These are phyloP conservation scores for Talaromyces sp. DNA, from an alignment of 2,329 filamentous ascomycete species.

Conservation along the genomic window DNA sequence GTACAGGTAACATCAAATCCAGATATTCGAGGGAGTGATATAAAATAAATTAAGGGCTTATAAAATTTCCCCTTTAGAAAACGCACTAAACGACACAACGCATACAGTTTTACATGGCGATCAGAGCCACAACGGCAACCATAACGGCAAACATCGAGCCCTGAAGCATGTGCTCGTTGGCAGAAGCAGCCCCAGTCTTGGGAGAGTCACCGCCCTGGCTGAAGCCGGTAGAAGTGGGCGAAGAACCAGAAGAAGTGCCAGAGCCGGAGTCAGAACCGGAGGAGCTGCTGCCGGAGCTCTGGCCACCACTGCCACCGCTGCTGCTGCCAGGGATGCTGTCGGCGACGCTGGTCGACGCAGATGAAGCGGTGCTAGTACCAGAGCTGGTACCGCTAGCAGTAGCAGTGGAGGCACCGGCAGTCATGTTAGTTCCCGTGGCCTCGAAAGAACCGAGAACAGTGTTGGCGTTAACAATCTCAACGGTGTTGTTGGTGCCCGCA, in stretches of 20 bases:
- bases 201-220: conserved; percentile 20
- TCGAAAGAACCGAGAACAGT: conserved; percentile 74
- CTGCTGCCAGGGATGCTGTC: conserved; percentile 28
- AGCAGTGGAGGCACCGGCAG: conserved; percentile 31
- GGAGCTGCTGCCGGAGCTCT: conserved; percentile 14
- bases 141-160: conserved; percentile 41
- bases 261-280: conserved; percentile 12
- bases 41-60: conserved; percentile 2
- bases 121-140: conserved; percentile 41
- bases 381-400: not conserved
- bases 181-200: conserved; percentile 23
- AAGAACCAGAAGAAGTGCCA: not conserved
- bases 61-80: not conserved
- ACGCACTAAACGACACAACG: not conserved
- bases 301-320: conserved; percentile 22
- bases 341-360: conserved; percentile 9
- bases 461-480: conserved; percentile 67
- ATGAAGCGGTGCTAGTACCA: not conserved
- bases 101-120: conserved; percentile 25
- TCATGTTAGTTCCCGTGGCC: conserved; percentile 74
- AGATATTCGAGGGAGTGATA: conserved; percentile 2
- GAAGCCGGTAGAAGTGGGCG: conserved; percentile 22
- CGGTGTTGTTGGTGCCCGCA: conserved; percentile 66
- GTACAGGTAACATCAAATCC: not conserved
- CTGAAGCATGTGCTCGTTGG: conserved; percentile 36